Evolutionary conservation across 139 green algal species (phyloP), one percentile per base, ranked within the genome.

Genomic region (Ulvella scutata): DNA sequence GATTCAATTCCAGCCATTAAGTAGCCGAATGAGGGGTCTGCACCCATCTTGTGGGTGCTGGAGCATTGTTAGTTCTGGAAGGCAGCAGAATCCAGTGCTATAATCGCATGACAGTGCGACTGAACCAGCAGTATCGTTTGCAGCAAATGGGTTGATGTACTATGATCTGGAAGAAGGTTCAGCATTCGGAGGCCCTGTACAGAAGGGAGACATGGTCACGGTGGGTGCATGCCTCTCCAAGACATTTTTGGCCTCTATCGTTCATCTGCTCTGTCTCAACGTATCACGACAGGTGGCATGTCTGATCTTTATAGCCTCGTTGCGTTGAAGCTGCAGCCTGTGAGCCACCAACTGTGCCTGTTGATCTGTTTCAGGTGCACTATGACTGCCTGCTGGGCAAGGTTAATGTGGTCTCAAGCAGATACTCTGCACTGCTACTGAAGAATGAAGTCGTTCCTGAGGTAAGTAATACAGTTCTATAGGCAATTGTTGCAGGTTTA

Each of bases 371-470:
- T 6, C 84, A 95, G 87, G 89, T 97, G 2, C 93, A 98, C 81
- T 98, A 90, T 84, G 93, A 98, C 67, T 92, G 87, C 79, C 61
- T 89, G 4, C 97, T 88, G 80, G 82, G 84, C 6, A 87, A 87
- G 59, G 85, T 98, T 3, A 85, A 93, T 60, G 93, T 94, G 4
- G 90, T 94, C 29, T 97, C 92, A 13, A 90, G 78, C 44, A 80
- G 92, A 28, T 82, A 82, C 35, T 89, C 93, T 0, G 84, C 93
- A 3, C 82, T 92, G 23, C 82, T 98, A 23, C 92, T 93, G 1
- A 93, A 89, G 74, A 98, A 98, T 82, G 75, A 93, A 3, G 92
- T 87, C 7, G 84, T 98, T 38, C 82, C 93, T 6, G 92, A 98
- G 88, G 90, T 94, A 62, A 3, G 79, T 38, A 34, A 20, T 35